A percentile compares a stretch with the other conserved stretches of the same genome.
Conservation (phyloP, 768 basidiomycete species). For the Rhodosporidiobolus sp. region DNA sequence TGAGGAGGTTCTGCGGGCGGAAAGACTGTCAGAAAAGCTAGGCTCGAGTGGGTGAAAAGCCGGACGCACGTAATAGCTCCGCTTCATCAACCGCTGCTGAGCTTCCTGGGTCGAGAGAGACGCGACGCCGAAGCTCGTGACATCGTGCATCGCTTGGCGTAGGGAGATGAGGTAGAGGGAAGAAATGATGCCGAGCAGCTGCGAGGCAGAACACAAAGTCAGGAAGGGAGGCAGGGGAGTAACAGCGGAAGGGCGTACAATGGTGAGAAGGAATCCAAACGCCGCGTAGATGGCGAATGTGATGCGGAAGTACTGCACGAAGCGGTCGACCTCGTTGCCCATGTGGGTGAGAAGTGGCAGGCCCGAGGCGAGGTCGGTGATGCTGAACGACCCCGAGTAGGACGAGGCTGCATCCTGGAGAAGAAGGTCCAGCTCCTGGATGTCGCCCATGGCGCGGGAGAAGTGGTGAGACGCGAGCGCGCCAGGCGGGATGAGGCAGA, state of each 20-base stretch:
- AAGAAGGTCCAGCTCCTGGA: not conserved
- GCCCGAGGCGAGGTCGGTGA: not conserved
- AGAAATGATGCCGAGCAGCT: not conserved
- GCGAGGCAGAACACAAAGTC: not conserved
- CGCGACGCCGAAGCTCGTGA: not conserved
- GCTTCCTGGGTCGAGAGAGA: not conserved
- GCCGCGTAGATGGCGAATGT: not conserved
- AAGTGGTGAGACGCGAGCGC: not conserved
- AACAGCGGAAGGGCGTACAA: not conserved
- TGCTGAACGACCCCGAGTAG: not conserved
- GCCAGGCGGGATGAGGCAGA: not conserved
- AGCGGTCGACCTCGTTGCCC: too few relatives aligned
- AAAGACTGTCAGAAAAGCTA: too few relatives aligned
- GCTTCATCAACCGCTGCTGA: not conserved
- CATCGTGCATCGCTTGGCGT: not conserved
- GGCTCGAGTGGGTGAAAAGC: not conserved
- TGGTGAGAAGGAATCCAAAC: not conserved
- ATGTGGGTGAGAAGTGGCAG: not conserved
- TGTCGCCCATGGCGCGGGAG: not conserved
- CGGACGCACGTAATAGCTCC: not conserved
- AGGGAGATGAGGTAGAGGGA: not conserved
- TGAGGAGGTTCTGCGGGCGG: conserved; percentile 13
- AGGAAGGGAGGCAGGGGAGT: not conserved
- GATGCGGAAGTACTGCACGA: not conserved
- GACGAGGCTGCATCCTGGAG: not conserved